These are phyloP conservation scores for Talaromyces sp. DNA, from an alignment of 2,329 filamentous ascomycete species.

Conservation along the genomic window DNA sequence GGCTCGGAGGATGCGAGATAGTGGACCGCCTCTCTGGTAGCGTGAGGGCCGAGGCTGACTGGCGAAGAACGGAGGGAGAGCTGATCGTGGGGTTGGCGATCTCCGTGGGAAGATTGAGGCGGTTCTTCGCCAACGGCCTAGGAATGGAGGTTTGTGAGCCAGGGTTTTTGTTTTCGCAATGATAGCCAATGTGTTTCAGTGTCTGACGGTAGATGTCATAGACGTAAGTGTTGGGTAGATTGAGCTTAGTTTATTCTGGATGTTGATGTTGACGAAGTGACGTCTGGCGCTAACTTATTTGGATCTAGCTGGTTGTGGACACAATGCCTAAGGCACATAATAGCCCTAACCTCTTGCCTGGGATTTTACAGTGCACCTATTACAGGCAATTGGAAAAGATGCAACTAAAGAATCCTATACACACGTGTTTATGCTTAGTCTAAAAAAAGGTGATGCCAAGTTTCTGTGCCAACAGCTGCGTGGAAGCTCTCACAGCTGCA, in stretches of 20 bases:
- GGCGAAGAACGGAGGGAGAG: background rate
- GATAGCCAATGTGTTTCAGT: too few relatives aligned
- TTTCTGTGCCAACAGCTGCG: constrained; percentile 15
- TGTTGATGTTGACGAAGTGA: background rate
- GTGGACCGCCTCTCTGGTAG: constrained; percentile 20
- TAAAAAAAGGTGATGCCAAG: constrained; percentile 5
- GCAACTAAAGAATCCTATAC: background rate
- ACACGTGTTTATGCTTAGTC: background rate
- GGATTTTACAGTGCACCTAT: background rate
- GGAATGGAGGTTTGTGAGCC: constrained; percentile 16
- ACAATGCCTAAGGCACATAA: background rate
- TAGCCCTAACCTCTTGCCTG: background rate
- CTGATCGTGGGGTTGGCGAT: background rate
- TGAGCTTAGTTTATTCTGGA: background rate
- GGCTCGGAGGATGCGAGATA: constrained; percentile 49
- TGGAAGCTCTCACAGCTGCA: background rate
- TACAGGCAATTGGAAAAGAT: background rate
- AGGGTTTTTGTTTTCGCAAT: background rate
- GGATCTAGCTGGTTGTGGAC: background rate
- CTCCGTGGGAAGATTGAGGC: constrained; percentile 10
- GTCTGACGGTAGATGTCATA: background rate
- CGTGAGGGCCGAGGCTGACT: constrained; percentile 12
- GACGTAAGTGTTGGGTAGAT: constrained; percentile 14
- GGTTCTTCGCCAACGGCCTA: constrained; percentile 17
- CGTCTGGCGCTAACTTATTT: background rate